Evolutionary conservation across 2,329 filamentous ascomycete species (phyloP), one percentile per base, ranked within the genome.

Genomic region (Colletotrichum sp.): DNA sequence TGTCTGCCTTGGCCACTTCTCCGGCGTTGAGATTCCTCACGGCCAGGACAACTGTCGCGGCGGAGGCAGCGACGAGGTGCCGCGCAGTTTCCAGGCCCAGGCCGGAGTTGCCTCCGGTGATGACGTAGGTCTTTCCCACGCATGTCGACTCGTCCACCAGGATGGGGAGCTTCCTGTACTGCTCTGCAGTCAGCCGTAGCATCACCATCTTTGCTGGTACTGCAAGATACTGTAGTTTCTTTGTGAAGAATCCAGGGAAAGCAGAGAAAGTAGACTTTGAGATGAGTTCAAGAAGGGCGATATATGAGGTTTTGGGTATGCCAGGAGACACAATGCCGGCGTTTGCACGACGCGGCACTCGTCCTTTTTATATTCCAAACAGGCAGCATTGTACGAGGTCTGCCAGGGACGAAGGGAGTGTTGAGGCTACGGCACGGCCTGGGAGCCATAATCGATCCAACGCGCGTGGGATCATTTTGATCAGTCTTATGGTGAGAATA

Each of bases 71-170:
- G 57, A 81, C 79, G 36, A 84, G 80, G 67, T 86, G 82, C 15
- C 80, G 78, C 12, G 81, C 82, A n/a, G 82, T 80, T 77, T 86
- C 83, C 5, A 82, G 77, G n/a, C 84, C 83, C 3, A 85, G 71
- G 19, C 85, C 83, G 15, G 76, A 80, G 73, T 85, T 85, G 52
- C 82, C 79, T 19, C 84, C 84, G 6, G 83, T 84, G 48, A 85
- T 77, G 60, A 84, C 79, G 64, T 83, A 74, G 6, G 79, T 79
- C 65, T 66, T 55, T 16, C 69, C 64, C 34, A 25, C 57, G 55
- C 55, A 63, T 13, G 65, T 69, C 52, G 64, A 65, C 44, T 61
- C 32, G 28, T 71, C 57, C 55, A 68, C 55, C 61, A 68, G 34
- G 55, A 75, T 72, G 63, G 73, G 73, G 27, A 75, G 69, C 19